Evolutionary conservation across 2,329 filamentous ascomycete genomes (phyloP).

Genomic region (Pseudocercospora musae): DNA sequence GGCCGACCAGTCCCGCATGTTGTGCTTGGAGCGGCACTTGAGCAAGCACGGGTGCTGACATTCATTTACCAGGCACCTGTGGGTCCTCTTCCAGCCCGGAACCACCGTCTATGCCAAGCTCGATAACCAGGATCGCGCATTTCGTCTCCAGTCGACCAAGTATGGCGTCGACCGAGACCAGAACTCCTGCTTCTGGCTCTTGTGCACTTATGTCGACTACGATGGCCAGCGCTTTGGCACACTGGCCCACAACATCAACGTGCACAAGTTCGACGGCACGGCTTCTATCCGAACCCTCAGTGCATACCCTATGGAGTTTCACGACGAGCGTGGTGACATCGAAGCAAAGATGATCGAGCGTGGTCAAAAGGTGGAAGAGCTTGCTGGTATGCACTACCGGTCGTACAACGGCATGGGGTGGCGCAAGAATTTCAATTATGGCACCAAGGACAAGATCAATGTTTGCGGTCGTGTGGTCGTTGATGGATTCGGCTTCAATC

Average conservation of each 20-base stretch:
- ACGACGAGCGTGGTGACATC: conserved; percentile 41
- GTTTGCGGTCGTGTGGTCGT: conserved; percentile 52
- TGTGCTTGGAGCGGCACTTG: no score
- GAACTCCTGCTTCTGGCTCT: conserved; percentile 39
- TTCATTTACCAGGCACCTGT: conserved; percentile 22
- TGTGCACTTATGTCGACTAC: conserved; percentile 35
- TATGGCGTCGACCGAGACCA: conserved; percentile 36
- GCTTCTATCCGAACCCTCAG: conserved; percentile 41
- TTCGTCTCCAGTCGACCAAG: conserved; percentile 31
- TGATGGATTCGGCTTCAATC: conserved; percentile 45
- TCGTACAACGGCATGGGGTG: conserved; percentile 49
- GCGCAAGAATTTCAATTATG: conserved; percentile 33
- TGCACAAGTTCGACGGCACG: conserved; percentile 41
- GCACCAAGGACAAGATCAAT: conserved; percentile 40
- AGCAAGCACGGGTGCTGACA: neutral
- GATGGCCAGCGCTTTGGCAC: conserved; percentile 40
- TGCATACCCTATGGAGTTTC: conserved; percentile 46
- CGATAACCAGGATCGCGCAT: conserved; percentile 40
- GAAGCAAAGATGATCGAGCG: conserved; percentile 42
- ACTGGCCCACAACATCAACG: conserved; percentile 29
- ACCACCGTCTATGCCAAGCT: conserved; percentile 35
- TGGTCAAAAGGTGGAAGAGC: conserved; percentile 46
- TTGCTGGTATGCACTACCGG: conserved; percentile 51
- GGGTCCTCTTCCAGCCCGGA: conserved; percentile 36
- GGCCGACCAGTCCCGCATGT: no score